Evolutionary conservation across 2,329 filamentous ascomycete genomes (phyloP), one percentile per base, ranked within the genome.

Genomic region (Diaporthe destruens): DNA sequence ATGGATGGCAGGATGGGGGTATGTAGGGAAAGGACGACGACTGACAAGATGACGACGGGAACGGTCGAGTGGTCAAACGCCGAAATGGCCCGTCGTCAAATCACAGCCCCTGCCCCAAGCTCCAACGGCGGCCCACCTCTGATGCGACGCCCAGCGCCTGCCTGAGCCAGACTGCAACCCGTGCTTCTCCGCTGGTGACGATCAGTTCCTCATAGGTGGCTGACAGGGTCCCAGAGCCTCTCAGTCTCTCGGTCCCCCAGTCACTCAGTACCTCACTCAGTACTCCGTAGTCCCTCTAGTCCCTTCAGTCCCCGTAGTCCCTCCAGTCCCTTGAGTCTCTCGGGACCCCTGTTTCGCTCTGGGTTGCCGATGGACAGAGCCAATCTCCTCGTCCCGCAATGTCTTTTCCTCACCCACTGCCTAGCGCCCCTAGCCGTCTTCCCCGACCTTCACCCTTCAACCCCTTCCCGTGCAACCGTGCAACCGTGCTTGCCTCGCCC

Each of bases 301-400:
- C 29, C 29, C 29, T 29, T 5, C 29, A 5, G 29, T 29, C 29
- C 29, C 29, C 5, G 2, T 29, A 5, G 29, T 29, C 29, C 5
- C 29, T 29, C 29, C 34, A 36, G 34, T 36, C 44, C 20, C 55
- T 59, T 12, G 18, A 32, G 6, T 34, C 47, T 59, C 34, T 39
- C 9, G 29, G 67, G 42, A 32, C 55, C 68, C 68, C 55, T 70
- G 68, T 42, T 53, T 61, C 55, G 55, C 44, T 70, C 44, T 23
- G 32, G 20, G 23, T 53, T 70, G 66, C 66, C 66, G 67, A 69
- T 56, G 56, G n/a, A 36, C 23, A 55, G 49, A 70, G 34, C 65
- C 54, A 72, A 70, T 69, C 71, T 72, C 56, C 47, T 72, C 66
- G 71, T 72, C 47, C 71, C 66, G 71, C 51, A 63, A 25, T 63